phyloP scores from a whole-genome alignment of 2,329 filamentous ascomycete genomes.

The Arthrocladium fulminans region DNA sequence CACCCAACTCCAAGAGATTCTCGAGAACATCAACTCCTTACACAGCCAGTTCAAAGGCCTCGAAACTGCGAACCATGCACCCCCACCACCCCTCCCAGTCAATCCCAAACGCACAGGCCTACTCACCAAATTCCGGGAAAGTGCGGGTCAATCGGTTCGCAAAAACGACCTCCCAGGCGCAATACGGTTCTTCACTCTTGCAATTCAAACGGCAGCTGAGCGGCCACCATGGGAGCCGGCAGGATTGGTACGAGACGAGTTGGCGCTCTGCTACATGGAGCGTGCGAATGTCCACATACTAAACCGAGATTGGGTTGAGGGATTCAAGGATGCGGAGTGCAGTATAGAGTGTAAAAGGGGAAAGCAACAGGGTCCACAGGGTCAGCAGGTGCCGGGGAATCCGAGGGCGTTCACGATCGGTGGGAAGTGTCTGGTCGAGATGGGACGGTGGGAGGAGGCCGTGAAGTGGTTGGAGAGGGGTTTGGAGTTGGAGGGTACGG shows the following conservation, averaged over 20 bases:
- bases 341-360: slow-evolving; percentile 70
- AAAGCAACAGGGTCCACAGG: slow-evolving; percentile 18
- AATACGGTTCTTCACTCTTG: slow-evolving; percentile 71
- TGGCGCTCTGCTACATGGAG: slow-evolving; percentile 71
- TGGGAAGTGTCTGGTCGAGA: slow-evolving; percentile 78
- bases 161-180: slow-evolving; percentile 68
- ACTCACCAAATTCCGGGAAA: slow-evolving; percentile 83
- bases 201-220: slow-evolving; percentile 75
- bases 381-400: slow-evolving; percentile 53
- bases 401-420: slow-evolving; percentile 91
- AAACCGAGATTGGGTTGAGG: slow-evolving; percentile 72
- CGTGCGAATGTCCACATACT: slow-evolving; percentile 86
- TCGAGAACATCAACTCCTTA: slow-evolving; percentile 66
- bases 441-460: slow-evolving; percentile 79
- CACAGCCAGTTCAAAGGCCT: slow-evolving; percentile 65
- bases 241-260: slow-evolving; percentile 74
- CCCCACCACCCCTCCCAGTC: slow-evolving; percentile 79
- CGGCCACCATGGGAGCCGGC: slow-evolving; percentile 83
- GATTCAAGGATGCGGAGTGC: slow-evolving; percentile 74
- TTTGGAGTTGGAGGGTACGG: slow-evolving; percentile 69
- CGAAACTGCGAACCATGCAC: slow-evolving; percentile 54
- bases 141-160: slow-evolving; percentile 73
- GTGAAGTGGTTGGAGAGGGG: slow-evolving; percentile 66
- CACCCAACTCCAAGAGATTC: slow-evolving; percentile 51
- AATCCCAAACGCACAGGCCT: slow-evolving; percentile 86